These are phyloP conservation scores for Russula sp. DNA, from an alignment of 768 basidiomycete species.

Conservation along the genomic window DNA sequence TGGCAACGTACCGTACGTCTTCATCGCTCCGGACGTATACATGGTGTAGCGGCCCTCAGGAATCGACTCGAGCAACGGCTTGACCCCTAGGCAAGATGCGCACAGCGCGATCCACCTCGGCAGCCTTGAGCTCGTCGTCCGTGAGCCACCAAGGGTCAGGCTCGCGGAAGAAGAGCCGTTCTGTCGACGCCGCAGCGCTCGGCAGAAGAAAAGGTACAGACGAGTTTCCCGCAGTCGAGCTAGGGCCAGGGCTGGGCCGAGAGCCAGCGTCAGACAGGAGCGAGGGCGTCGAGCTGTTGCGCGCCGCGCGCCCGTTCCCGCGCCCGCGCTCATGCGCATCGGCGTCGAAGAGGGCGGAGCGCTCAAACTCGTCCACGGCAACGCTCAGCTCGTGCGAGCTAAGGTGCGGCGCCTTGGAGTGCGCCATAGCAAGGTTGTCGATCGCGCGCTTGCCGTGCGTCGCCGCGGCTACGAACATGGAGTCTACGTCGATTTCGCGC, in stretches of 20 bases:
- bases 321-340: slow-evolving; percentile 45
- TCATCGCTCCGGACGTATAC: slow-evolving; percentile 67
- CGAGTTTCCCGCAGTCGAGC: slow-evolving; percentile 36
- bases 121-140: slow-evolving; percentile 35
- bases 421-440: slow-evolving; percentile 49
- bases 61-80: slow-evolving; percentile 54
- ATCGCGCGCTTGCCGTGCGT: slow-evolving; percentile 76
- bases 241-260: slow-evolving; percentile 29
- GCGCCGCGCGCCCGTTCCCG: slow-evolving; percentile 36
- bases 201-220: slow-evolving; percentile 32
- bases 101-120: slow-evolving; percentile 53
- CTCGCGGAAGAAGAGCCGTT: not conserved
- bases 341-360: slow-evolving; percentile 57
- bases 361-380: slow-evolving; percentile 55
- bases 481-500: slow-evolving; percentile 59
- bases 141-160: not conserved
- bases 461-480: slow-evolving; percentile 57
- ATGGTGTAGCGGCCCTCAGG: slow-evolving; percentile 63
- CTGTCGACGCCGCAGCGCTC: not conserved
- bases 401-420: slow-evolving; percentile 52
- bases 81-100: slow-evolving; percentile 66
- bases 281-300: slow-evolving; percentile 30
- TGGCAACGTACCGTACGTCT: slow-evolving; percentile 59
- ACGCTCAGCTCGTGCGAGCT: slow-evolving; percentile 47
- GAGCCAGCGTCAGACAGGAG: slow-evolving; percentile 30